These are phyloP conservation scores for Neurospora tetraspora DNA, from an alignment of 495 filamentous ascomycete genomes.

Conservation along the genomic window DNA sequence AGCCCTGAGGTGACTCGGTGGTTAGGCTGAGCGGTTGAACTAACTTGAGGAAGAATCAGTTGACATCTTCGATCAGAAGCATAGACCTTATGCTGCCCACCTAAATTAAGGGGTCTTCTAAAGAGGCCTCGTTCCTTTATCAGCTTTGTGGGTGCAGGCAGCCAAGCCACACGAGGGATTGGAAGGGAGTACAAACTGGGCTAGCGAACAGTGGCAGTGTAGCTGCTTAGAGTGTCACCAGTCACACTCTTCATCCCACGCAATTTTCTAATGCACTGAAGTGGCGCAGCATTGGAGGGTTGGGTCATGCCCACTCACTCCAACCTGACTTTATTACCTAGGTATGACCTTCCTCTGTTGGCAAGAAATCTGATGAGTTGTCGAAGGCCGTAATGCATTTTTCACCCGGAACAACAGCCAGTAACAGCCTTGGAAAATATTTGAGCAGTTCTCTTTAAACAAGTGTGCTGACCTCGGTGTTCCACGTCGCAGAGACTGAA, in stretches of 20 bases:
- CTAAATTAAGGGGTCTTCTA: too few species aligned
- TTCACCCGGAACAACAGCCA: too few species aligned
- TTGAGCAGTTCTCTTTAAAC: background rate
- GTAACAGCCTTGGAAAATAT: too few species aligned
- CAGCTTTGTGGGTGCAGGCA: background rate
- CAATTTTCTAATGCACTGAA: background rate
- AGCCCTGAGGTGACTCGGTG: background rate
- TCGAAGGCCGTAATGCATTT: background rate
- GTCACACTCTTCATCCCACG: background rate
- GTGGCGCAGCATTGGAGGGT: background rate
- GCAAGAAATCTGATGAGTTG: background rate
- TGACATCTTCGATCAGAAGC: too few species aligned
- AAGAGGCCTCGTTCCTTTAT: background rate
- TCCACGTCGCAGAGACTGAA: background rate
- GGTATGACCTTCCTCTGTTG: background rate
- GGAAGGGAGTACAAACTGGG: background rate
- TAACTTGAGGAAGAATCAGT: background rate
- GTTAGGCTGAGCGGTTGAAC: background rate
- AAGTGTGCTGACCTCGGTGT: background rate
- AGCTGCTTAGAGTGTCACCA: background rate
- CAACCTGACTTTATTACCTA: background rate
- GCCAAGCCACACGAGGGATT: background rate
- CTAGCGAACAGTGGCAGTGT: background rate
- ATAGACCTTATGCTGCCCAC: background rate
- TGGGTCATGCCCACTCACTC: background rate